phyloP scores from a whole-genome alignment of 176 grass and related monocot genomes.

The barley (Hordeum vulgare) region DNA sequence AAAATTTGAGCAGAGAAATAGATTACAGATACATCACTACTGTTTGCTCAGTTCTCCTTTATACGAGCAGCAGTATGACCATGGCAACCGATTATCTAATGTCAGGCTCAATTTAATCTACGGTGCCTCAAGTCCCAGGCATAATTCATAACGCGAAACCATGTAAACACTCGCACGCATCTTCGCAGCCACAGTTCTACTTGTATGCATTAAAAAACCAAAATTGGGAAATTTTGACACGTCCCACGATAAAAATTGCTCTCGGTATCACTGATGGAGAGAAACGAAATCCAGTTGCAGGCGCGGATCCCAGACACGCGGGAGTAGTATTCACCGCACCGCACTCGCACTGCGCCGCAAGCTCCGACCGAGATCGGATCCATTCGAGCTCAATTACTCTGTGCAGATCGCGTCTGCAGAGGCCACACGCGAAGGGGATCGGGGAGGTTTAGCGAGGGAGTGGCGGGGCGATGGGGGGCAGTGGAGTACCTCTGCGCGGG shows the following conservation, averaged over 20 bases:
- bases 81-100: not conserved
- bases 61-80: not conserved
- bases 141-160: not conserved
- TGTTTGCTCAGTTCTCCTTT: not conserved
- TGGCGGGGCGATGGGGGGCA: not conserved
- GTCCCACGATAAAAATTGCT: not conserved
- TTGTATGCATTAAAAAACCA: not conserved
- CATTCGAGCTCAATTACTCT: not conserved
- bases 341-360: not conserved
- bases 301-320: constrained; percentile 19
- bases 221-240: not conserved
- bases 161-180: not conserved
- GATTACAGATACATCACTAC: constrained; percentile 2
- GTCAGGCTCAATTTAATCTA: not conserved
- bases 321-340: not conserved
- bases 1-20: not conserved
- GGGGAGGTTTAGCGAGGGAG: constrained; percentile 8
- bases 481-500: constrained; percentile 73
- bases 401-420: constrained; percentile 8
- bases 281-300: constrained; percentile 4
- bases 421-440: not conserved
- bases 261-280: not conserved
- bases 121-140: not conserved
- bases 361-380: not conserved
- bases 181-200: not conserved